Conservation (phyloP, 352 stramenopile species). For the Globisporangium paddicum region DNA sequence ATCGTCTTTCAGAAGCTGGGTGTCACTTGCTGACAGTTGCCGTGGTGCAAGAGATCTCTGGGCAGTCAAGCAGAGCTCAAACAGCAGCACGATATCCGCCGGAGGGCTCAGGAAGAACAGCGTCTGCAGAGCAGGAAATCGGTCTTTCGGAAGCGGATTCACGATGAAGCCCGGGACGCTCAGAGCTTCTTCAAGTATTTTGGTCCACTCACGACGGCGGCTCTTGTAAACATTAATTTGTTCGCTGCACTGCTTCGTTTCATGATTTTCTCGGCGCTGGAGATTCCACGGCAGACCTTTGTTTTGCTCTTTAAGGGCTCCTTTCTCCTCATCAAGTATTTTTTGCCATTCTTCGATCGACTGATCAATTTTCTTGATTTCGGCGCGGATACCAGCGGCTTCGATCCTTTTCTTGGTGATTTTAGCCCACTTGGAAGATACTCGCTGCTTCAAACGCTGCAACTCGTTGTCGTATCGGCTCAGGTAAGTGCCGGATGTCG, state of each 20-base stretch:
- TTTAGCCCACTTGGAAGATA: not conserved
- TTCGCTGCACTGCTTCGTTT: not conserved
- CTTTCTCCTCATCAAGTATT: constrained; percentile 5
- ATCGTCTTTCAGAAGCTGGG: not conserved
- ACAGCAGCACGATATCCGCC: constrained; percentile 28
- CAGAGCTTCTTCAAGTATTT: constrained; percentile 10
- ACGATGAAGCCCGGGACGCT: constrained; percentile 25
- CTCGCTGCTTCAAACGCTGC: not conserved
- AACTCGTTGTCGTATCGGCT: constrained; percentile 1
- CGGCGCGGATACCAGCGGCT: not conserved
- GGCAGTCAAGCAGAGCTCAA: constrained; percentile 30
- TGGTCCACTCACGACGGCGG: not conserved
- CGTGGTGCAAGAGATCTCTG: constrained; percentile 30
- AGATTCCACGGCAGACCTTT: not conserved
- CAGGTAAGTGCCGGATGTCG: not conserved
- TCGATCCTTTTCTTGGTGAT: not conserved
- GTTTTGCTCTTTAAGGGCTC: not conserved
- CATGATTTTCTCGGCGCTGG: not conserved
- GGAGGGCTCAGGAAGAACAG: constrained; percentile 46
- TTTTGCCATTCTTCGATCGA: not conserved
- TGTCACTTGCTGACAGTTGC: not conserved
- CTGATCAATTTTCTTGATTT: not conserved
- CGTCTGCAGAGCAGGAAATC: constrained; percentile 19
- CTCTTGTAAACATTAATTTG: not conserved
- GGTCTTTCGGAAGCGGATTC: constrained; percentile 26